A percentile compares a stretch with the other conserved stretches of the same genome.
phyloP scores from a whole-genome alignment of 805 yeast genomes.

The Candida railenensis region DNA sequence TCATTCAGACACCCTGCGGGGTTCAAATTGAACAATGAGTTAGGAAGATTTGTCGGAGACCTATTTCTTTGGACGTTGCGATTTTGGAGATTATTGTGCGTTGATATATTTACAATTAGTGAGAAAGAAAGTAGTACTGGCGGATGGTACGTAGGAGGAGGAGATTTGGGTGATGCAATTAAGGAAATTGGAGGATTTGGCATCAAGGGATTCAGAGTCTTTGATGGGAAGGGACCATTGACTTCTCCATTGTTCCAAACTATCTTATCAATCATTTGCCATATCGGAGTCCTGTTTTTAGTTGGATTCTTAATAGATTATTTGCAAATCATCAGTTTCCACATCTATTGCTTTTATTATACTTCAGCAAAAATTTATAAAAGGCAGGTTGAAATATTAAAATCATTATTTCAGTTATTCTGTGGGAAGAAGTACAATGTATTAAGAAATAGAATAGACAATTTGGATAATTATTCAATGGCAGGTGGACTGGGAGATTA shows the following conservation, averaged over 20 bases:
- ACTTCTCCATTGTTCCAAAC: slow-evolving; percentile 3
- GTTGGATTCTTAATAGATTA: slow-evolving; percentile 67
- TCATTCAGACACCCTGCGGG: slow-evolving; percentile 88
- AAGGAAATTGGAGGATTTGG: not conserved
- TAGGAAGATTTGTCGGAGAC: slow-evolving; percentile 84
- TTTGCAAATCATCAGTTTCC: slow-evolving; percentile 61
- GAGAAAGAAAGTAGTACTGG: not conserved
- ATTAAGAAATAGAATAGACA: slow-evolving; percentile 81
- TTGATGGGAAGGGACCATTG: not conserved
- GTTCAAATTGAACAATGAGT: slow-evolving; percentile 81
- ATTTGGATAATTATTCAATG: slow-evolving; percentile 48
- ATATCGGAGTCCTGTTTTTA: slow-evolving; percentile 61
- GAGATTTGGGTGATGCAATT: not conserved
- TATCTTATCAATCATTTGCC: slow-evolving; percentile 21
- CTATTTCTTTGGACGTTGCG: slow-evolving; percentile 81
- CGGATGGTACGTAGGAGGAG: slow-evolving; percentile 3
- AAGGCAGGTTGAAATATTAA: slow-evolving; percentile 67
- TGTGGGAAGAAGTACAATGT: slow-evolving; percentile 87
- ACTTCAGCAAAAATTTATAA: slow-evolving; percentile 77
- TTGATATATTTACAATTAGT: slow-evolving; percentile 3
- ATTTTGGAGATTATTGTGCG: slow-evolving; percentile 48
- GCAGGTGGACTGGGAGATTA: slow-evolving; percentile 36
- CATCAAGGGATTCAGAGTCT: not conserved
- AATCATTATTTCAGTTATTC: slow-evolving; percentile 78
- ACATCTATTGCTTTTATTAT: slow-evolving; percentile 72